Percentiles rank a stretch among this genome's conserved stretches.
Evolutionary conservation across 441 rosid genomes (phyloP).

Genomic region (Euphorbia celastroides): DNA sequence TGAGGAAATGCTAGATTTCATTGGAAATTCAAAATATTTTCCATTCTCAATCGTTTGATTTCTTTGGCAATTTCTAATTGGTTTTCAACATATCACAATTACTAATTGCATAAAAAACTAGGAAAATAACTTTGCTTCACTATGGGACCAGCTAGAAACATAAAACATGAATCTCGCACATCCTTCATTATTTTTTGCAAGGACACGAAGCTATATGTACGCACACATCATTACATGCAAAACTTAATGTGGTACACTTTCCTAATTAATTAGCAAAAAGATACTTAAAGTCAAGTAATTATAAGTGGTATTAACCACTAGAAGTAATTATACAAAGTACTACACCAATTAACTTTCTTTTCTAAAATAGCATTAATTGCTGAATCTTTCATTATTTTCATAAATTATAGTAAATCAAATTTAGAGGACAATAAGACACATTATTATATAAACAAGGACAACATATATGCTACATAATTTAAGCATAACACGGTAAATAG

Average conservation of each 20-base stretch:
- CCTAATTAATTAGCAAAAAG: background rate
- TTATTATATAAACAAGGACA: background rate
- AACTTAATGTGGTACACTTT: background rate
- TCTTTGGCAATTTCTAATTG: too few species aligned
- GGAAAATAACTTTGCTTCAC: too few species aligned
- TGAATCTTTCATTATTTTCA: background rate
- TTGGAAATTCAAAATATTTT: too few species aligned
- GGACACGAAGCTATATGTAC: too few species aligned
- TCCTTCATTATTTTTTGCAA: too few species aligned
- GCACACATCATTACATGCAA: conserved; percentile 6
- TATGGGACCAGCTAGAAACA: too few species aligned
- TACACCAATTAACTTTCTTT: background rate
- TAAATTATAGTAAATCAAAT: background rate
- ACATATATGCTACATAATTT: background rate
- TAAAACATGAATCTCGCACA: too few species aligned
- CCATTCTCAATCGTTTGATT: too few species aligned
- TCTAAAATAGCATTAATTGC: background rate
- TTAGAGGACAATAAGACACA: background rate
- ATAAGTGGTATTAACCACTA: background rate
- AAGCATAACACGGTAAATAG: background rate
- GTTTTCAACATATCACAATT: too few species aligned
- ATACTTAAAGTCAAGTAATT: background rate
- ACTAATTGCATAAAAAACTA: too few species aligned
- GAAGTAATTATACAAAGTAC: background rate
- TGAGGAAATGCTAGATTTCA: too few species aligned